phyloP scores from a whole-genome alignment of 495 filamentous ascomycete species.

The Gamarada debralockiae region DNA sequence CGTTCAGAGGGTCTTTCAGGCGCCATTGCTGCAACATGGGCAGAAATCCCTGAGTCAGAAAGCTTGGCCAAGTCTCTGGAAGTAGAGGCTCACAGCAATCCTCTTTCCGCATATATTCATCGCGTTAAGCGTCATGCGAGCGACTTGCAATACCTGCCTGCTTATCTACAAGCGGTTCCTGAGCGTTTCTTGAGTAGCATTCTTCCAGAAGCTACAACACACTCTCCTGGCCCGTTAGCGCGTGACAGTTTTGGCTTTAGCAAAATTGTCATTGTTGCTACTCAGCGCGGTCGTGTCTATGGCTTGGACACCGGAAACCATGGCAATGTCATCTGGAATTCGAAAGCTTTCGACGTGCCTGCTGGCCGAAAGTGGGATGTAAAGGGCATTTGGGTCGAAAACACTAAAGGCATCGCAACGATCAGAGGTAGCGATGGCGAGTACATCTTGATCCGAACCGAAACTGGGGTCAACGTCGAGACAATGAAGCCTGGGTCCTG shows the following conservation, averaged over 20 bases:
- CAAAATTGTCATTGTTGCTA: slow-evolving; percentile 78
- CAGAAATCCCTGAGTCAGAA: slow-evolving; percentile 66
- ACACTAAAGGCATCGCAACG: slow-evolving; percentile 48
- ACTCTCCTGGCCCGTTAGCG: slow-evolving; percentile 45
- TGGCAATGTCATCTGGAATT: slow-evolving; percentile 72
- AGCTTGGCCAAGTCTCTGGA: slow-evolving; percentile 75
- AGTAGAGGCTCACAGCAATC: slow-evolving; percentile 78
- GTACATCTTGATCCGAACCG: slow-evolving; percentile 49
- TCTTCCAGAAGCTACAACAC: slow-evolving; percentile 44
- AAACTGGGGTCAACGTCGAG: slow-evolving; percentile 52
- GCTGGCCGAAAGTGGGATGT: slow-evolving; percentile 58
- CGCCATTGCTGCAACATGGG: slow-evolving; percentile 72
- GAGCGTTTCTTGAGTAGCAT: slow-evolving; percentile 64
- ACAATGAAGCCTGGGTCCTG: slow-evolving; percentile 32
- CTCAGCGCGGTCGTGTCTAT: slow-evolving; percentile 72
- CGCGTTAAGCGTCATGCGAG: slow-evolving; percentile 75
- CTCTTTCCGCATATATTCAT: slow-evolving; percentile 78
- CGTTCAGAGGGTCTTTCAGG: slow-evolving; percentile 78
- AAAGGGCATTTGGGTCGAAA: slow-evolving; percentile 58
- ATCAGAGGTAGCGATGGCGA: slow-evolving; percentile 57
- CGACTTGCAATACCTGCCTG: slow-evolving; percentile 77
- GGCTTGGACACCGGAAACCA: slow-evolving; percentile 73
- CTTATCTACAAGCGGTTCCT: slow-evolving; percentile 64
- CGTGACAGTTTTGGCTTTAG: slow-evolving; percentile 84
- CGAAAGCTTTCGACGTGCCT: slow-evolving; percentile 52